Percentiles rank a stretch among this genome's conserved stretches.
Conservation (phyloP, 73 alveolate species). For the Paraurostyla sp. region DNA sequence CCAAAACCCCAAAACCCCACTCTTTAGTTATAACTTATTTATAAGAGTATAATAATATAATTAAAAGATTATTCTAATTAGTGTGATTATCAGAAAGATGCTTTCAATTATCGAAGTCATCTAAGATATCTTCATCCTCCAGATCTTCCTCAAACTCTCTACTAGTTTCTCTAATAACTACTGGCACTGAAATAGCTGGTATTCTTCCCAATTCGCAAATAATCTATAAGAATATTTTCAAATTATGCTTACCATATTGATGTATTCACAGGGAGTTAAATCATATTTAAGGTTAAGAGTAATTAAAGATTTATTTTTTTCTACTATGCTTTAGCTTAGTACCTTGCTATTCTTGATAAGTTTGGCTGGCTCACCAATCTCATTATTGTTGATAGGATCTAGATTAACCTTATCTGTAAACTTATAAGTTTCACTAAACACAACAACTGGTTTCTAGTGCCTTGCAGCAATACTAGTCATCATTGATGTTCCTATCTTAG, state of each 20-base stretch:
- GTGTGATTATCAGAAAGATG: neutral
- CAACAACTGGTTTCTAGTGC: slow-evolving; percentile 56
- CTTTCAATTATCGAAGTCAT: neutral
- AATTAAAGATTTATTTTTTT: neutral
- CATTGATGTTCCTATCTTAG: slow-evolving; percentile 58
- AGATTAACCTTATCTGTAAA: slow-evolving; percentile 64
- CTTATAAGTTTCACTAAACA: slow-evolving; percentile 61
- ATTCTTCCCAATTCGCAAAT: slow-evolving; percentile 58
- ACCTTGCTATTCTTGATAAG: neutral
- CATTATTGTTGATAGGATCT: slow-evolving; percentile 55
- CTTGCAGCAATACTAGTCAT: slow-evolving; percentile 40
- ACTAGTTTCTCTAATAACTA: slow-evolving; percentile 52
- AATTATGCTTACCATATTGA: slow-evolving; percentile 39
- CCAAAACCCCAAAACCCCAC: no score
- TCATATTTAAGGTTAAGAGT: slow-evolving; percentile 46
- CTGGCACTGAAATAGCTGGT: slow-evolving; percentile 66
- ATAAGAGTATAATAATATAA: no score
- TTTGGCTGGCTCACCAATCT: slow-evolving; percentile 43
- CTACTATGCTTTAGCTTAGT: no score
- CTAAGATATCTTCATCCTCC: neutral
- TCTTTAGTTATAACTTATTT: neutral
- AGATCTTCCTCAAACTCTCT: slow-evolving; percentile 38
- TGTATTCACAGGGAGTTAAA: slow-evolving; percentile 36
- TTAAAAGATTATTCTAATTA: neutral
- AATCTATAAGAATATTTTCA: neutral